Percentiles rank a stretch among this genome's conserved stretches.
phyloP scores from a whole-genome alignment of 768 basidiomycete species.

The Trametes elegans region DNA sequence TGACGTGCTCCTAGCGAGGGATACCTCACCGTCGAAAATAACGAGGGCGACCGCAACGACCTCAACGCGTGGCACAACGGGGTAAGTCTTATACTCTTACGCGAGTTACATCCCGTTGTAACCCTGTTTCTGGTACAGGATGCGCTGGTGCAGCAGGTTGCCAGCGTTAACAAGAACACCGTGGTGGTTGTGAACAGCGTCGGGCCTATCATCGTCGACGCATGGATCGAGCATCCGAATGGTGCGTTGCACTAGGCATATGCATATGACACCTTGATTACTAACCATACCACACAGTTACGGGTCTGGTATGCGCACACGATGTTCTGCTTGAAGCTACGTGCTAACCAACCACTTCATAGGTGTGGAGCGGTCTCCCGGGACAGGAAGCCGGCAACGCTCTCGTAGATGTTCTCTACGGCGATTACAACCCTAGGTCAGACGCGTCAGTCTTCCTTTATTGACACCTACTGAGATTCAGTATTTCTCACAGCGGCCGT shows the following conservation, averaged over 20 bases:
- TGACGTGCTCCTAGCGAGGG: constrained; percentile 33
- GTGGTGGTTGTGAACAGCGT: constrained; percentile 70
- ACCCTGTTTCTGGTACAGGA: constrained; percentile 21
- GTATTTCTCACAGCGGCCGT: constrained; percentile 42
- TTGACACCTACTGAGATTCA: not conserved
- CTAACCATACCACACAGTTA: not conserved
- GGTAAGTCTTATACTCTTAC: constrained; percentile 31
- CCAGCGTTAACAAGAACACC: constrained; percentile 69
- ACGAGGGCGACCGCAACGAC: constrained; percentile 49
- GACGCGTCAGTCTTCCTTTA: not conserved
- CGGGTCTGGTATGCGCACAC: not conserved
- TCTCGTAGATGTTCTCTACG: constrained; percentile 76
- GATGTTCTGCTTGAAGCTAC: not conserved
- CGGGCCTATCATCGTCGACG: constrained; percentile 65
- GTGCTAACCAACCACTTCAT: not conserved
- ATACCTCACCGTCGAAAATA: constrained; percentile 59
- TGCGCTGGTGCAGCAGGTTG: constrained; percentile 51
- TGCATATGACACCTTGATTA: not conserved
- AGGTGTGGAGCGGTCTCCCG: constrained; percentile 51
- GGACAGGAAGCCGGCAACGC: constrained; percentile 78
- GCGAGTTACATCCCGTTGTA: not conserved
- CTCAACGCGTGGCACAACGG: constrained; percentile 29
- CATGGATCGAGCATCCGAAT: constrained; percentile 77
- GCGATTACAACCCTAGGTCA: constrained; percentile 63
- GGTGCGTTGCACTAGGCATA: constrained; percentile 18